Evolutionary conservation across 2,329 filamentous ascomycete genomes (phyloP), one percentile per base, ranked within the genome.

Genomic region (Epichloe typhina): DNA sequence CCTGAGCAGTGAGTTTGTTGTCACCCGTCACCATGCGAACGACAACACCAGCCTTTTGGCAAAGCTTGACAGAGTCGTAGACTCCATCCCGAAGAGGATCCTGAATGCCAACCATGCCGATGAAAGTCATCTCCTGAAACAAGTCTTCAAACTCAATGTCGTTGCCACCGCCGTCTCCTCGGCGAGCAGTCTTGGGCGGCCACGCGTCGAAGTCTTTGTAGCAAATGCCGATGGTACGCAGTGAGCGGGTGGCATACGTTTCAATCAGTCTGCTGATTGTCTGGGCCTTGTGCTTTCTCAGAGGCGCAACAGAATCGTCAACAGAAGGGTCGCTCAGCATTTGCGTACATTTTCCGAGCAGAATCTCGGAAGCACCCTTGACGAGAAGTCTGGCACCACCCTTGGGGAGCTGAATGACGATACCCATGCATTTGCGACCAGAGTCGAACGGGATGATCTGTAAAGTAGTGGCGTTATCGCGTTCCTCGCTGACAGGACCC

Each of bases 11-110:
- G 53, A 86, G 69, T 57, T 84, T 80, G 68, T 91, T 90, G 69
- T 91, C 86, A 55, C 86, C 86, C 4, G 86, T 91, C 3, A 91
- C 86, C 86, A 91, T 91, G 60, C 86, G 84, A 17, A 90, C 85
- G 54, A 84, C 77, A 11, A 91, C 86, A 53, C 86, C 86, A 4
- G 86, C 86, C 51, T 77, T 74, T 62, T 90, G 84, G 61, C 86
- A 90, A 52, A 82, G 74, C 53, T 71, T 72, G 31, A 91, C 86
- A 11, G 86, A 85, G 48, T 88, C 79, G 2, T 73, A 73, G n/a
- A 90, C 86, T 54, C 85, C 86, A 0, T 78, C 74, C 54, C 86
- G 84, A 12, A 90, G 75, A 43, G 86, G 86, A 64, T 91, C 86
- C 62, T 90, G 86, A 54, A 91, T 90, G 59, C 86, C 86, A 47